Base-by-base conservation (phyloP, 345 rosid genomes). In the Eutrema japonicum region DNA sequence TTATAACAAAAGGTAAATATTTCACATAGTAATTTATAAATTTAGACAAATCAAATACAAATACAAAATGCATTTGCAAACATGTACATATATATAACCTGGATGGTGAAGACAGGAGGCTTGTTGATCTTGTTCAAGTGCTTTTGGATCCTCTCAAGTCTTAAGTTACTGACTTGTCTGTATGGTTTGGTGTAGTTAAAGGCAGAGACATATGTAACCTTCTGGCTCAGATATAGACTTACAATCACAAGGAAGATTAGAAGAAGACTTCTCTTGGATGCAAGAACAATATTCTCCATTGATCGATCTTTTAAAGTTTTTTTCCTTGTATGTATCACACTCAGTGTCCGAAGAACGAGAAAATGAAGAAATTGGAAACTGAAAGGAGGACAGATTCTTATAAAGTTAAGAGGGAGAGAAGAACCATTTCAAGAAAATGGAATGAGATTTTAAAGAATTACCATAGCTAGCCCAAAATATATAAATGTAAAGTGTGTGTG, bases 101-200 rank as follows among this genome's bases (percentile, higher is more conserved):
- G 79, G 41, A 96, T 86, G 87, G 89, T 89, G 45, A 90, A 62
- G 67, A 90, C 79, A 59, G 97, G 78, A 41, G 92, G 87, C 79
- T 96, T 96, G 88, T 92, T 96, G 59, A 96, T 84, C 66, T 82
- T 89, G 70, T 86, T 78, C 85, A 96, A 71, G 78, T 89, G 99
- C 74, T 75, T 88, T 16, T 82, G 90, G 18, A 96, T 92, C 80
- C 99, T 87, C 43, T 75, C 80, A 62, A 92, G 82, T 72, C 99
- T 92, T 82, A 88, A 74, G 70, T 85, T 75, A 56, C 96, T 88
- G 5, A 92, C 91, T 84, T 82, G 84, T 64, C 83, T 89, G 14
- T 61, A 77, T 30, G 60, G 52, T 37, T 66, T 84, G 0, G 90
- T 83, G 83, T 80, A 68, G 69, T 93, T 85, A 64, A 79, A 70